phyloP scores from a whole-genome alignment of 2,329 filamentous ascomycete species.

The Monilinia fructigena region DNA sequence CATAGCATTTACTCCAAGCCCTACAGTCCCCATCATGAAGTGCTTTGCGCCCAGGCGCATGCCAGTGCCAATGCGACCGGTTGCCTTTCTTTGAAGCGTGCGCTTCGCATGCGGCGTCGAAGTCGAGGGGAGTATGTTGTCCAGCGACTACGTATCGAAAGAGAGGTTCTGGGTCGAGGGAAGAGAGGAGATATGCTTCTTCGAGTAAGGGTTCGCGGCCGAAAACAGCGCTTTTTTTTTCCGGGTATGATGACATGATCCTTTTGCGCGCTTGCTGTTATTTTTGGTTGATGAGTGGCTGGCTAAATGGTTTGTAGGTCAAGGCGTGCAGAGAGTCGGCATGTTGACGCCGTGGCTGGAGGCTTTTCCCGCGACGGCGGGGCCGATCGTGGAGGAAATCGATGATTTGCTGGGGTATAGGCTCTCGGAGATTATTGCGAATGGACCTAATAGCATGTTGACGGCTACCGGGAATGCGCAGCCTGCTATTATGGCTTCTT shows the following conservation, averaged over 20 bases:
- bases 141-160: slow-evolving; percentile 6
- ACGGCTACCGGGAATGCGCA: slow-evolving; percentile 86
- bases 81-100: slow-evolving; percentile 21
- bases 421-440: slow-evolving; percentile 73
- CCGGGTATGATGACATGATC: slow-evolving; percentile 38
- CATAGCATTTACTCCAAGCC: not conserved
- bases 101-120: slow-evolving; percentile 2
- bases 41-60: slow-evolving; percentile 31
- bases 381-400: slow-evolving; percentile 79
- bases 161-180: slow-evolving; percentile 6
- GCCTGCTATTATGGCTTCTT: slow-evolving; percentile 94
- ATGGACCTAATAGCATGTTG: slow-evolving; percentile 73
- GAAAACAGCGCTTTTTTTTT: slow-evolving; percentile 43
- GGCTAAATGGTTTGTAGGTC: slow-evolving; percentile 52
- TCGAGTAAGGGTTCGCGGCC: slow-evolving; percentile 27
- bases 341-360: slow-evolving; percentile 86
- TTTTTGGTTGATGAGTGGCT: not conserved
- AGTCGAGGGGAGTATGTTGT: not conserved
- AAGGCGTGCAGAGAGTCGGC: slow-evolving; percentile 85
- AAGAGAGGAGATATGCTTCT: slow-evolving; percentile 10
- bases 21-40: slow-evolving; percentile 31
- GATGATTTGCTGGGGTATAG: slow-evolving; percentile 73
- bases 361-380: slow-evolving; percentile 75
- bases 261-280: not conserved
- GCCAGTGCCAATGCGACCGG: slow-evolving; percentile 7